Evolutionary conservation across 768 basidiomycete genomes (phyloP), one percentile per base, ranked within the genome.

Genomic region (Termitomyces sp.): DNA sequence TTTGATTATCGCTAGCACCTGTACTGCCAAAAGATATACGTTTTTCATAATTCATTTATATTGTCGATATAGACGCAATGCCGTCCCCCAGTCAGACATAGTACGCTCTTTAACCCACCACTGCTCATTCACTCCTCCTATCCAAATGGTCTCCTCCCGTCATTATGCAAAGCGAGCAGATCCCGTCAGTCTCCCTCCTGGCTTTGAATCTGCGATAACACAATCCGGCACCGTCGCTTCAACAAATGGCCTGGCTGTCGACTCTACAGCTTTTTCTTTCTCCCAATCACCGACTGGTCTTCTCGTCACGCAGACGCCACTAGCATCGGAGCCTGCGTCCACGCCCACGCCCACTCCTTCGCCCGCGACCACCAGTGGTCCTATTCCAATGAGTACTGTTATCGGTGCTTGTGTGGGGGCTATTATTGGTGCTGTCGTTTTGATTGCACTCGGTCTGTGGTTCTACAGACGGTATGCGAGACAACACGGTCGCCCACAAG

Each of bases 401-500:
- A 73, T 90, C 33, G 87, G 79, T 4, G 77, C 78, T 20, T 88
- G 87, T 61, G 72, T 87, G 1, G 87, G 79, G 4, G 81, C 85
- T 26, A 77, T 88, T 62, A 78, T 79, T 41, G 80, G 84, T 45
- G 74, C 77, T 32, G 64, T 76, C 33, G 67, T 79, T 22, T 69
- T 88, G 49, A 74, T 82, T 46, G 62, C 83, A 10, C 69, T 86
- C 53, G 80, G 71, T 45, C 56, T 86, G 44, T 81, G 79, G 73
- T 76, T 83, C 56, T 84, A 82, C 68, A 76, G 71, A 48, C 80
- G 82, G 22, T 79, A 79, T 55, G 70, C 73, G 22, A 70, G 66
- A 52, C 56, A 67, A 46, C 63, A 63, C 41, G 56, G 66, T 38
- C 53, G 62, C 35, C 56, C 63, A 38, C 67, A 67, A 54, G 71